A percentile compares a stretch with the other conserved stretches of the same genome.
Evolutionary conservation across 192 early-diverging fungal genomes (phyloP).

Genomic region (Backusella luteola): DNA sequence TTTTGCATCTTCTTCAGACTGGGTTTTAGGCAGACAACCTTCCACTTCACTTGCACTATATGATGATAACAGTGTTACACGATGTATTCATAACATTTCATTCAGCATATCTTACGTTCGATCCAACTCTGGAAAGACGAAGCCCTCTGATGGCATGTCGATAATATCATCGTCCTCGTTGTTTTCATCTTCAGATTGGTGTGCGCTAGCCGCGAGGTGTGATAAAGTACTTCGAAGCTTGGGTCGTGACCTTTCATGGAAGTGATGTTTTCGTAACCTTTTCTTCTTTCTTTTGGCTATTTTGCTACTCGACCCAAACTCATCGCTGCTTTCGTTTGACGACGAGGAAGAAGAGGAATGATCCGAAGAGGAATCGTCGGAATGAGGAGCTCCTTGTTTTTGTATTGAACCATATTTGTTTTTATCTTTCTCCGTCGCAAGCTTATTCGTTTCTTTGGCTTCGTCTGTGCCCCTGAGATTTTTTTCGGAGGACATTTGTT

Average conservation of each 20-base stretch:
- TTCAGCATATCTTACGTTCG: constrained; percentile 10
- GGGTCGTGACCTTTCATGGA: not conserved
- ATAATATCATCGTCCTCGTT: constrained; percentile 4
- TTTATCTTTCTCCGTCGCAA: not conserved
- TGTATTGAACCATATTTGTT: not conserved
- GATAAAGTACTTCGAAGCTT: constrained; percentile 17
- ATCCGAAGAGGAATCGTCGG: not conserved
- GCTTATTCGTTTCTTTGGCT: not conserved
- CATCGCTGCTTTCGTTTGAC: constrained; percentile 13
- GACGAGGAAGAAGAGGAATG: not conserved
- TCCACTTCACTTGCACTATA: constrained; percentile 31
- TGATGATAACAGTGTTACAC: not conserved
- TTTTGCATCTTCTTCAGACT: not conserved
- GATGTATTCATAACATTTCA: not conserved
- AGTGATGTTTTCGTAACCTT: constrained; percentile 18
- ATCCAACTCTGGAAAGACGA: constrained; percentile 17
- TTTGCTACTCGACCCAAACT: not conserved
- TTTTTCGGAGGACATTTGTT: not conserved
- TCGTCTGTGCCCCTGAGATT: not conserved
- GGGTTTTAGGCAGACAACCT: not conserved
- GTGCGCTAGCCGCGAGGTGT: constrained; percentile 1
- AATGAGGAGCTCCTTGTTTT: not conserved
- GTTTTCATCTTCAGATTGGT: constrained; percentile 8
- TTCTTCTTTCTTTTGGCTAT: constrained; percentile 20
- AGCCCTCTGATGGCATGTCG: constrained; percentile 1